These are phyloP conservation scores for Brasenia schreberi DNA, from an alignment of 164 flowering plant species.

Conservation along the genomic window DNA sequence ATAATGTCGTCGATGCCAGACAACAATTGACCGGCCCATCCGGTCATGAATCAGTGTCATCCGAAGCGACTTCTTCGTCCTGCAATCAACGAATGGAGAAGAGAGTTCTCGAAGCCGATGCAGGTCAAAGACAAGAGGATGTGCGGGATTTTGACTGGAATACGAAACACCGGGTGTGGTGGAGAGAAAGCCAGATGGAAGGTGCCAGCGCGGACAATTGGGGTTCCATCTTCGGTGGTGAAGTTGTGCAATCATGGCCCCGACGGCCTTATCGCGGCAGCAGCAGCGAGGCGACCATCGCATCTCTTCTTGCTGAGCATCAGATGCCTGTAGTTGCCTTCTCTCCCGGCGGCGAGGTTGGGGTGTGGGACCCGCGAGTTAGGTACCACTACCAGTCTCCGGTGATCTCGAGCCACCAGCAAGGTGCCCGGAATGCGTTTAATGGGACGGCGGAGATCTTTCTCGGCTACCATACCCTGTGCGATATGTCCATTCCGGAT, in stretches of 20 bases:
- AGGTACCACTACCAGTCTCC: neutral
- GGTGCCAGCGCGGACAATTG: neutral
- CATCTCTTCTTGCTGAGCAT: neutral
- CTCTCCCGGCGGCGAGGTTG: neutral
- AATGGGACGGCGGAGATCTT: neutral
- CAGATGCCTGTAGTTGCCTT: neutral
- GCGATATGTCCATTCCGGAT: neutral
- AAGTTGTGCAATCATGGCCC: neutral
- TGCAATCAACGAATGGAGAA: neutral
- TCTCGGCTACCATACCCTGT: neutral
- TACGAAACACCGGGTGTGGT: neutral
- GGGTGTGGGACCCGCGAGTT: neutral
- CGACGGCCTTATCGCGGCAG: neutral
- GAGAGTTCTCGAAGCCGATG: neutral
- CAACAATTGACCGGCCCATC: neutral
- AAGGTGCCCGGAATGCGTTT: neutral
- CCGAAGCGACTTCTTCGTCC: neutral
- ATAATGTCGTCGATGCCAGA: neutral
- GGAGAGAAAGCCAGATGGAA: neutral
- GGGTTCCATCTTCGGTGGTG: neutral
- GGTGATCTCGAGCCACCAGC: neutral
- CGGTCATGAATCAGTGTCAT: neutral
- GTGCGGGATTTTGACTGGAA: neutral
- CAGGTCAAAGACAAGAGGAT: neutral
- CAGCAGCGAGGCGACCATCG: neutral